Evolutionary conservation across 2,329 filamentous ascomycete genomes (phyloP).

Genomic region (Alternaria sp.): DNA sequence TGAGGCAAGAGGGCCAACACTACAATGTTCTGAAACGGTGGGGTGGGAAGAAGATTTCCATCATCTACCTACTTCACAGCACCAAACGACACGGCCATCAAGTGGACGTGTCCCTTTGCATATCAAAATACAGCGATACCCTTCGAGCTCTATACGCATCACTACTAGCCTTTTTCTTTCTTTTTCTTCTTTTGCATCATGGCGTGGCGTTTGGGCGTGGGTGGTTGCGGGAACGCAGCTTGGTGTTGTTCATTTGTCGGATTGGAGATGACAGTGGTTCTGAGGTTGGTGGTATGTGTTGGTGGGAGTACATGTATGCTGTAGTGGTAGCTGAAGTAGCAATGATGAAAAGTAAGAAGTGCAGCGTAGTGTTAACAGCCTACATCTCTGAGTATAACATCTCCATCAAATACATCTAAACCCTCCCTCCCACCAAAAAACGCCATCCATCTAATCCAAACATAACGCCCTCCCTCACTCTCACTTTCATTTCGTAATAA

Average conservation of each 20-base stretch:
- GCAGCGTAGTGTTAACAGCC: too few species aligned
- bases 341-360: background rate
- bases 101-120: background rate
- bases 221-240: background rate
- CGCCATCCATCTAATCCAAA: background rate
- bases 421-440: background rate
- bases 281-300: background rate
- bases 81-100: too few species aligned
- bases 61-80: too few species aligned
- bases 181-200: slow-evolving; percentile 24
- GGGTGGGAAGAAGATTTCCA: background rate
- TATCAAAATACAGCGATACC: slow-evolving; percentile 9
- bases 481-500: slow-evolving; percentile 57
- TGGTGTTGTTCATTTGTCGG: too few species aligned
- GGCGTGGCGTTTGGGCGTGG: slow-evolving; percentile 22
- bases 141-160: slow-evolving; percentile 8
- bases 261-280: background rate
- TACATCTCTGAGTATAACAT: background rate
- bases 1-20: slow-evolving; percentile 13
- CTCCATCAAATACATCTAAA: background rate
- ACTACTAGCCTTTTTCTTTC: slow-evolving; percentile 6
- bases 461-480: background rate
- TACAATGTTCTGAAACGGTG: too few species aligned
- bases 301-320: background rate
- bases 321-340: background rate